Evolutionary conservation across 2,329 filamentous ascomycete genomes (phyloP).

Genomic region (Sclerotinia nivalis): DNA sequence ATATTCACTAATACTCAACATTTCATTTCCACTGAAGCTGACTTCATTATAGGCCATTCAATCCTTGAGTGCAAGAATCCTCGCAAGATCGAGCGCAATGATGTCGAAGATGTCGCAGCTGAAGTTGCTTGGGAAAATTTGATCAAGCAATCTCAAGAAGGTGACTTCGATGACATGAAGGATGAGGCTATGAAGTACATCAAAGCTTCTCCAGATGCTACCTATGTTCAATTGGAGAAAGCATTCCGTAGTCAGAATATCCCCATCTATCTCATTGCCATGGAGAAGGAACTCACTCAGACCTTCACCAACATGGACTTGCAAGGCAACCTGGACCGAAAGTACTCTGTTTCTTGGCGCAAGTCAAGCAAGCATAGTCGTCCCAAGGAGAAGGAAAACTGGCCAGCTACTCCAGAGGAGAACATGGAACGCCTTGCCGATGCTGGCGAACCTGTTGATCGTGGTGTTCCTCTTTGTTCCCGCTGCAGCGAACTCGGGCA

Average conservation of each 20-base stretch:
- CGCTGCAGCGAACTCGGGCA: constrained; percentile 52
- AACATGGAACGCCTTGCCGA: constrained; percentile 65
- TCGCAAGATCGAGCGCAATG: constrained; percentile 57
- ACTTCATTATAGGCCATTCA: constrained; percentile 51
- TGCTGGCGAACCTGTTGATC: constrained; percentile 63
- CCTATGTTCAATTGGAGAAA: constrained; percentile 61
- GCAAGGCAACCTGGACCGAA: constrained; percentile 66
- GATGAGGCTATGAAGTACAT: constrained; percentile 60
- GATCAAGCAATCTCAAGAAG: constrained; percentile 51
- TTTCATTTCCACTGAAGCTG: constrained; percentile 1
- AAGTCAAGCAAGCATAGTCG: constrained; percentile 58
- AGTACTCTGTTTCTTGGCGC: constrained; percentile 64
- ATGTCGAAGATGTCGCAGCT: constrained; percentile 50
- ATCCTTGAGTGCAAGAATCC: constrained; percentile 58
- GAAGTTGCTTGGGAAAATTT: constrained; percentile 62
- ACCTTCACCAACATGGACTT: constrained; percentile 72
- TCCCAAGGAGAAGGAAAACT: constrained; percentile 58
- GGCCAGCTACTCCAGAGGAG: constrained; percentile 59
- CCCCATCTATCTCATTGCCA: constrained; percentile 61
- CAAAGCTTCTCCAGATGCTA: constrained; percentile 59
- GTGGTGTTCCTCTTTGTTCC: constrained; percentile 58
- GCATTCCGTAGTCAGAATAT: constrained; percentile 57
- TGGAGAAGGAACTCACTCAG: constrained; percentile 56
- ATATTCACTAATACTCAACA: background rate
- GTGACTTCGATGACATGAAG: constrained; percentile 65